phyloP scores from a whole-genome alignment of 2,329 filamentous ascomycete species.

The Calonectria multiphialidica region DNA sequence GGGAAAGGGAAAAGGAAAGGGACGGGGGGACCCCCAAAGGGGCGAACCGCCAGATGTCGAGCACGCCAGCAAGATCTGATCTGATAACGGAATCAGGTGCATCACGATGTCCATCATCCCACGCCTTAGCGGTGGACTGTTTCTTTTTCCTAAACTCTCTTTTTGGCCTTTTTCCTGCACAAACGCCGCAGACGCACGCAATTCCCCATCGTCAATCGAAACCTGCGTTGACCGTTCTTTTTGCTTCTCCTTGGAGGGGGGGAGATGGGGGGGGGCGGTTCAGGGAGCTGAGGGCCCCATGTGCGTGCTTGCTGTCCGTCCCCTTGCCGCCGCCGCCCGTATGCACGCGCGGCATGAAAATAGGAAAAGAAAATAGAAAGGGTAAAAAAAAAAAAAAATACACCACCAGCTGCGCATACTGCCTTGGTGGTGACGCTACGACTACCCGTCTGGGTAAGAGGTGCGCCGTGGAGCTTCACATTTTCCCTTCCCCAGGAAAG shows the following conservation, averaged over 20 bases:
- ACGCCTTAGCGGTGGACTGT: not conserved
- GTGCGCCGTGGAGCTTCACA: not conserved
- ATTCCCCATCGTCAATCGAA: not conserved
- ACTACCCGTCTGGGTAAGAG: constrained; percentile 7
- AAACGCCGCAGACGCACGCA: constrained; percentile 41
- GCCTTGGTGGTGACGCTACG: not conserved
- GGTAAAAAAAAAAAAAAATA: not conserved
- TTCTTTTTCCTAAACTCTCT: constrained; percentile 19
- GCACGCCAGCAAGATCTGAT: constrained; percentile 4
- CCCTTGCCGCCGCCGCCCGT: not conserved
- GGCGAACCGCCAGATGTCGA: not conserved
- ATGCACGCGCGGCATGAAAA: constrained; percentile 8
- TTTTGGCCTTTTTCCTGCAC: not conserved
- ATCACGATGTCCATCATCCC: constrained; percentile 13
- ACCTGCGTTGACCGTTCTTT: constrained; percentile 6
- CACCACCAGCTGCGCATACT: not conserved
- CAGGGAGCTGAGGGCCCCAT: not conserved
- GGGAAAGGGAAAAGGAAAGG: not conserved
- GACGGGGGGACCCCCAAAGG: not conserved
- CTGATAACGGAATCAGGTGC: not conserved
- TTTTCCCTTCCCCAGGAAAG: constrained; percentile 34
- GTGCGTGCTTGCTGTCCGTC: not conserved
- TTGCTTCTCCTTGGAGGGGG: not conserved
- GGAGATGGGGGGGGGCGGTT: too few relatives aligned
- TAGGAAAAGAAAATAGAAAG: not conserved